Percentiles rank a stretch among this genome's conserved stretches.
phyloP scores from a whole-genome alignment of 2,329 filamentous ascomycete species.

The Macrophomina tecta region DNA sequence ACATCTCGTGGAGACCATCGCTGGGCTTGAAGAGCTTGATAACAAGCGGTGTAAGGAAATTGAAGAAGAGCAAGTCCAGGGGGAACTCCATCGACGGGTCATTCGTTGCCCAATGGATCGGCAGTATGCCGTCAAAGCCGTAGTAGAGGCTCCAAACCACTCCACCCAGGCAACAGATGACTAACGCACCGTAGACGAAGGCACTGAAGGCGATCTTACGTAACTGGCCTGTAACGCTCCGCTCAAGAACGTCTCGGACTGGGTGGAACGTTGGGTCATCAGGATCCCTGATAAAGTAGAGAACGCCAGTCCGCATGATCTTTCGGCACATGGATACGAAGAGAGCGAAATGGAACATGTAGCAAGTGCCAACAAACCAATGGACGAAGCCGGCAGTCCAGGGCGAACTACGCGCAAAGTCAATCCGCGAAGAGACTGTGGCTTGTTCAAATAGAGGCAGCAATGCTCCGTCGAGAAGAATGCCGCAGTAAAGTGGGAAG shows the following conservation, averaged over 20 bases:
- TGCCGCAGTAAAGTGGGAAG: slow-evolving; percentile 93
- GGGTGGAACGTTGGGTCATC: slow-evolving; percentile 99
- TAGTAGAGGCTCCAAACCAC: slow-evolving; percentile 90
- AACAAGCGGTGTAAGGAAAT: slow-evolving; percentile 89
- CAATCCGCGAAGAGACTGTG: slow-evolving; percentile 75
- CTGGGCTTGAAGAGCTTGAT: slow-evolving; percentile 85
- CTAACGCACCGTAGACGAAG: slow-evolving; percentile 90
- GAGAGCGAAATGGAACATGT: slow-evolving; percentile 99
- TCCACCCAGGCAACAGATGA: slow-evolving; percentile 90
- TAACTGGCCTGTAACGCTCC: slow-evolving; percentile 88
- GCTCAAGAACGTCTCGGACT: slow-evolving; percentile 92
- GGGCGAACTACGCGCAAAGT: slow-evolving; percentile 79
- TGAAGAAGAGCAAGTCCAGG: slow-evolving; percentile 92
- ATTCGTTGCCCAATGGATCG: slow-evolving; percentile 91
- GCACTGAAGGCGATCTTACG: slow-evolving; percentile 96
- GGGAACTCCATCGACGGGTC: slow-evolving; percentile 94
- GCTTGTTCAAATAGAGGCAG: slow-evolving; percentile 87
- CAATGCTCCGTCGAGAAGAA: slow-evolving; percentile 86
- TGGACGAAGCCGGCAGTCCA: slow-evolving; percentile 94
- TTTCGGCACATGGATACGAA: slow-evolving; percentile 99
- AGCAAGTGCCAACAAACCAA: slow-evolving; percentile 98
- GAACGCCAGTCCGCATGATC: slow-evolving; percentile 91
- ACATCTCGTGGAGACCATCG: slow-evolving; percentile 82
- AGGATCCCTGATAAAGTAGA: slow-evolving; percentile 97
- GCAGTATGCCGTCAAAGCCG: slow-evolving; percentile 73